phyloP scores from a whole-genome alignment of 1,284 basidiomycete species.

The Rhodotorula sp. region DNA sequence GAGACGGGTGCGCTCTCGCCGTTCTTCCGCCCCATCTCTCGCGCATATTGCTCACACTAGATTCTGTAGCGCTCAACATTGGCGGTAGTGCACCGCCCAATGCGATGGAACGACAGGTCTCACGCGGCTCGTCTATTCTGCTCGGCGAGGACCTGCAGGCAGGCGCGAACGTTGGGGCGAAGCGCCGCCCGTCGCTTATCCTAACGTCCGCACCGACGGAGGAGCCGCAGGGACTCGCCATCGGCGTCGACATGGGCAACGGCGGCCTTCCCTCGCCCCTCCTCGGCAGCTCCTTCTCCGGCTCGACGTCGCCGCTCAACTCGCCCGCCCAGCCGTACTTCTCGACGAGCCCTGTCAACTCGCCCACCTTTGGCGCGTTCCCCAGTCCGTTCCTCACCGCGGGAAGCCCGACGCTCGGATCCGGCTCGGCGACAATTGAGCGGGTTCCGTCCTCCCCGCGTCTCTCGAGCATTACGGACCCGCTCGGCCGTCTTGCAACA shows the following conservation, averaged over 20 bases:
- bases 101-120: neutral
- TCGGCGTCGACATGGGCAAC: slow-evolving; percentile 23
- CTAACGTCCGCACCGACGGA: slow-evolving; percentile 33
- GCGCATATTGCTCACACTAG: too few relatives aligned
- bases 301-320: slow-evolving; percentile 16
- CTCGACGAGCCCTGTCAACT: slow-evolving; percentile 27
- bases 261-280: slow-evolving; percentile 10
- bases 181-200: slow-evolving; percentile 37
- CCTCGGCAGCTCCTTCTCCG: slow-evolving; percentile 23
- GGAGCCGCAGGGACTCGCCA: slow-evolving; percentile 31
- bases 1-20: slow-evolving; percentile 5
- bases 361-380: slow-evolving; percentile 22
- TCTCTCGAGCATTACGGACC: slow-evolving; percentile 31
- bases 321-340: slow-evolving; percentile 12
- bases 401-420: slow-evolving; percentile 8
- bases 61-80: neutral
- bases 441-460: slow-evolving; percentile 36
- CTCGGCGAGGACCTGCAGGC: slow-evolving; percentile 29
- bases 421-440: slow-evolving; percentile 13
- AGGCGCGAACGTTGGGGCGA: neutral
- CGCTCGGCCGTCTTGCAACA: slow-evolving; percentile 31
- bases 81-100: neutral
- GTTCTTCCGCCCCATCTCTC: too few relatives aligned
- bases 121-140: slow-evolving; percentile 23
- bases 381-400: slow-evolving; percentile 18